A percentile compares a stretch with the other conserved stretches of the same genome.
Evolutionary conservation across 495 filamentous ascomycete genomes (phyloP).

Genomic region (Penicillium mononematosum): DNA sequence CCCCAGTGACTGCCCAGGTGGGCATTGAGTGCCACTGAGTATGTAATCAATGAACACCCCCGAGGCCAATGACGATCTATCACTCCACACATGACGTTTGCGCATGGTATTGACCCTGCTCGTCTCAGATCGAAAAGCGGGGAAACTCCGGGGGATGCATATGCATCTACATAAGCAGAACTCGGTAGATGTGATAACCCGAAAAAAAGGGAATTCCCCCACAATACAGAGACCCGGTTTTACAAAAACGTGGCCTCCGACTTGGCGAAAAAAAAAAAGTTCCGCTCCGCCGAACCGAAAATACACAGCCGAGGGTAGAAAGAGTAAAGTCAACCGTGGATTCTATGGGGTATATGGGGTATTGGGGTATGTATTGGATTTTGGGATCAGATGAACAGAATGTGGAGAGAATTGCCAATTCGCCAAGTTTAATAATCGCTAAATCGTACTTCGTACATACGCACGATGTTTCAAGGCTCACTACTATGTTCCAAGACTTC

Average conservation of each 20-base stretch:
- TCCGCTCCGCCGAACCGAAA: constrained; percentile 32
- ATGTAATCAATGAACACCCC: too few relatives aligned
- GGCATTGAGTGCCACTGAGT: too few relatives aligned
- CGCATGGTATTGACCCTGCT: too few relatives aligned
- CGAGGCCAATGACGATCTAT: too few relatives aligned
- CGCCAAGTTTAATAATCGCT: neutral
- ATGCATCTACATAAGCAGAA: neutral
- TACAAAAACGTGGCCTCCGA: constrained; percentile 1
- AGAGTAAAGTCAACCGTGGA: neutral
- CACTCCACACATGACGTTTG: too few relatives aligned
- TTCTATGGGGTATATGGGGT: too few relatives aligned
- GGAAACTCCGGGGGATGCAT: too few relatives aligned
- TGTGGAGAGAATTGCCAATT: neutral
- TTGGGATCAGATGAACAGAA: constrained; percentile 6
- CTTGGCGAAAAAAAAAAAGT: constrained; percentile 1
- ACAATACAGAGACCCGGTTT: neutral
- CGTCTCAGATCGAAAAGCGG: too few relatives aligned
- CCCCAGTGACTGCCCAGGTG: too few relatives aligned
- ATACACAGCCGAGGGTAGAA: constrained; percentile 4
- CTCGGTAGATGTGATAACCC: neutral
- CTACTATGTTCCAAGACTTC: neutral
- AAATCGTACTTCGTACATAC: neutral
- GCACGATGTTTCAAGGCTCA: too few relatives aligned
- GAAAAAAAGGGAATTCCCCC: neutral
- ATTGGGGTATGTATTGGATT: neutral